Evolutionary conservation across 257 asterid species (phyloP), one percentile per base, ranked within the genome.

Genomic region (Galeopsis tetrahit): DNA sequence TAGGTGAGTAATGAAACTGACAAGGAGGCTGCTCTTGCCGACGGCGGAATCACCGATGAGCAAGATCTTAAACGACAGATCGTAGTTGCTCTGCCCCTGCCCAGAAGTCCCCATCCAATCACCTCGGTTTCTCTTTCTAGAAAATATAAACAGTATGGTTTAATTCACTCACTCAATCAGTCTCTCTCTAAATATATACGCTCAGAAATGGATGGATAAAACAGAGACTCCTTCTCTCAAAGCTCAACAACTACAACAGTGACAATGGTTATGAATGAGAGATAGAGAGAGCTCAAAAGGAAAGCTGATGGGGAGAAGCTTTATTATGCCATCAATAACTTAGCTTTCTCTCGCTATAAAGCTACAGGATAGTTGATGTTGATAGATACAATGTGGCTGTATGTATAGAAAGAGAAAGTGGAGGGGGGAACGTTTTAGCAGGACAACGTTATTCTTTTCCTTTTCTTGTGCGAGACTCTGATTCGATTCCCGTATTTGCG

Each of bases 21-120:
- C 91, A 62, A 94, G 96, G 55, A 94, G 87, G 70, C 97, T 91
- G 81, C 98, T 94, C 79, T 94, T 94, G 75, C 98, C 98, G 69
- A 91, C 98, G 62, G 93, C 96, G 4, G 98, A 91, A 63, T 94
- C 98, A 72, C 98, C 98, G 82, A 93, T 87, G 81, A 93, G 81
- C 82, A 91, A 73, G 91, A 93, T 89, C 89, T 93, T 93, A 71
- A 89, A 93, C 31, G 97, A 93, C 79, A 91, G 90, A 91, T 93
- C 98, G 80, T 84, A 90, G 84, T 75, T 80, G 86, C 86, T 75
- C 82, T 77, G 85, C 71, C 89, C 87, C 70, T 82, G 89, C 40
- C 89, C 87, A 10, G 82, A 77, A 34, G 87, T 70, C 74, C 83
- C 95, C 96, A 92, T 92, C 76, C 73, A 56, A 57, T 39, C 40